Evolutionary conservation across 2,329 filamentous ascomycete species (phyloP).

Genomic region (Penicillium sp.): DNA sequence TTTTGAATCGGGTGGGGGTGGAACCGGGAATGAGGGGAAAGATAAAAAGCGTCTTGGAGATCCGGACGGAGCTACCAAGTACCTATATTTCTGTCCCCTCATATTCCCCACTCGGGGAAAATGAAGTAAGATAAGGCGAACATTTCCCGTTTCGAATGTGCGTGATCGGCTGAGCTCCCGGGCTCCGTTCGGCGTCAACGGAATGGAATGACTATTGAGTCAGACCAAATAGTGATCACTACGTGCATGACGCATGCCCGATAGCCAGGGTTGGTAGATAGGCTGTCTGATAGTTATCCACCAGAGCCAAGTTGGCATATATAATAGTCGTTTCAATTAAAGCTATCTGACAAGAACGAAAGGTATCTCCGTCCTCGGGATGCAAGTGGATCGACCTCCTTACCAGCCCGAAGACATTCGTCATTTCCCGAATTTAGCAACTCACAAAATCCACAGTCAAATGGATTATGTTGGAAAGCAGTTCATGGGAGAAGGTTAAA

Average conservation of each 20-base stretch:
- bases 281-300: too few species aligned
- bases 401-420: not conserved
- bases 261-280: not conserved
- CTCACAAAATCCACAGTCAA: not conserved
- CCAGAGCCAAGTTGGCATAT: too few species aligned
- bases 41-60: conserved; percentile 10
- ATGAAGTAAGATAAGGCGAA: not conserved
- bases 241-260: not conserved
- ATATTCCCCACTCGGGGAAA: conserved; percentile 1
- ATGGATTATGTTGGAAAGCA: not conserved
- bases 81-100: not conserved
- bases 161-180: conserved; percentile 7
- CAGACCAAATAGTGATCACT: not conserved
- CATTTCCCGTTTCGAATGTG: not conserved
- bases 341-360: too few species aligned
- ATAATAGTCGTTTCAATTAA: too few species aligned
- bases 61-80: not conserved
- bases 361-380: not conserved
- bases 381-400: not conserved
- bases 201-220: not conserved
- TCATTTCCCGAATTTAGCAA: not conserved
- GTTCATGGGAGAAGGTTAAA: not conserved
- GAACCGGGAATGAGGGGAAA: conserved; percentile 17
- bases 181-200: not conserved
- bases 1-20: conserved; percentile 19